A percentile compares a stretch with the other conserved stretches of the same genome.
These are phyloP conservation scores for Fusarium concolor DNA, from an alignment of 2,329 filamentous ascomycete genomes.

Conservation along the genomic window DNA sequence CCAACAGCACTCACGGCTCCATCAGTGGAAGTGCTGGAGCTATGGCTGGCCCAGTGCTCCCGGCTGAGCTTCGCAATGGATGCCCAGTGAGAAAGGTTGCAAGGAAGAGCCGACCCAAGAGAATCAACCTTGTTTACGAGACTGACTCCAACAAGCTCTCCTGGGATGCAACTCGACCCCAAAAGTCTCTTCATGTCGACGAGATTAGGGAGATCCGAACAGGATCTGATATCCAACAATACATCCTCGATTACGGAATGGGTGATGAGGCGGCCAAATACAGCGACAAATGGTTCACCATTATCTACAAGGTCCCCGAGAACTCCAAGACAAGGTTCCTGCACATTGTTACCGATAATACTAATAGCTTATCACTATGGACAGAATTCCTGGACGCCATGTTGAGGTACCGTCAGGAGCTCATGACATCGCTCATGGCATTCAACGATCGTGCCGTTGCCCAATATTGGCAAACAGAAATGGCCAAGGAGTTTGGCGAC, in stretches of 20 bases:
- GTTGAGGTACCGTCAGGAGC: slow-evolving; percentile 84
- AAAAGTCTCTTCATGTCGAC: slow-evolving; percentile 92
- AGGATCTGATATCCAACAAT: slow-evolving; percentile 86
- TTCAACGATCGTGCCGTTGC: slow-evolving; percentile 86
- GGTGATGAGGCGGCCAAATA: slow-evolving; percentile 59
- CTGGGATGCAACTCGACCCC: slow-evolving; percentile 83
- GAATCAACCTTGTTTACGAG: slow-evolving; percentile 79
- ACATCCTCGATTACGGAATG: slow-evolving; percentile 84
- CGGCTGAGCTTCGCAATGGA: slow-evolving; percentile 80
- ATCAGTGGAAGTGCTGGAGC: slow-evolving; percentile 57
- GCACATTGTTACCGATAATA: slow-evolving; percentile 84
- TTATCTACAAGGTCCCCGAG: slow-evolving; percentile 84
- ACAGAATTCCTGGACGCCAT: slow-evolving; percentile 85
- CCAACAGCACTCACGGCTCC: slow-evolving; percentile 61
- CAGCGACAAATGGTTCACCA: slow-evolving; percentile 85
- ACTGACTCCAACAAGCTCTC: slow-evolving; percentile 85
- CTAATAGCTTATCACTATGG: slow-evolving; percentile 81
- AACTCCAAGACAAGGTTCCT: slow-evolving; percentile 86
- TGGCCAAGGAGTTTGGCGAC: slow-evolving; percentile 74
- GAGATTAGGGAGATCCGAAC: slow-evolving; percentile 92
- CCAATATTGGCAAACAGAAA: slow-evolving; percentile 87
- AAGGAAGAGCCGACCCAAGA: slow-evolving; percentile 78
- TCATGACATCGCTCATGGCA: slow-evolving; percentile 89
- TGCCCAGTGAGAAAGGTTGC: slow-evolving; percentile 85
- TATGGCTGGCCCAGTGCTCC: slow-evolving; percentile 77